phyloP scores from a whole-genome alignment of 495 filamentous ascomycete genomes.

The Elaphomyces granulatus region DNA sequence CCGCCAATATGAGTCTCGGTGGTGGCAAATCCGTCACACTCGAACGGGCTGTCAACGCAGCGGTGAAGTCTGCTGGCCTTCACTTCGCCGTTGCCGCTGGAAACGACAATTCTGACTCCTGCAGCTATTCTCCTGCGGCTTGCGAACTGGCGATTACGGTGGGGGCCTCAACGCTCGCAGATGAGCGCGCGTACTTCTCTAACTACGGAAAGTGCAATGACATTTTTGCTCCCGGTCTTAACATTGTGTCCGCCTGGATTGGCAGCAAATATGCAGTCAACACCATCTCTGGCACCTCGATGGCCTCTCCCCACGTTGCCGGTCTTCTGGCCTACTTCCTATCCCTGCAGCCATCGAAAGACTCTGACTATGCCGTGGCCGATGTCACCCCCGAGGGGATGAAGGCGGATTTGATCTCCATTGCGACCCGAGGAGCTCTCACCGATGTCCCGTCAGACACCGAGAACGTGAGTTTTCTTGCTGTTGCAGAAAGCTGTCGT shows the following conservation, averaged over 20 bases:
- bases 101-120: constrained; percentile 97
- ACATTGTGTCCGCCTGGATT: constrained; percentile 96
- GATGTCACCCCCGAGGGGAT: constrained; percentile 86
- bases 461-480: constrained; percentile 47
- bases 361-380: constrained; percentile 80
- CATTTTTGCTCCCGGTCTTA: constrained; percentile 95
- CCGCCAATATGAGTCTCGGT: constrained; percentile 98
- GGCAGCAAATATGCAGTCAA: constrained; percentile 88
- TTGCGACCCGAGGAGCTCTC: constrained; percentile 70
- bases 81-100: constrained; percentile 98
- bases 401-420: constrained; percentile 71
- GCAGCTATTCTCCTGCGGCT: constrained; percentile 98
- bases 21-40: constrained; percentile 87
- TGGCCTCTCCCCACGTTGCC: constrained; percentile 95
- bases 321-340: constrained; percentile 97
- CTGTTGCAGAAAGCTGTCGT: too few species aligned
- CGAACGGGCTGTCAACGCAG: constrained; percentile 87
- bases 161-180: constrained; percentile 80
- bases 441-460: constrained; percentile 76
- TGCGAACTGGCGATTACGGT: constrained; percentile 91
- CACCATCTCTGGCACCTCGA: constrained; percentile 98
- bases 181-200: constrained; percentile 99
- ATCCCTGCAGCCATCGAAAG: constrained; percentile 77
- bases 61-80: constrained; percentile 73
- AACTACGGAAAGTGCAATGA: constrained; percentile 99